Evolutionary conservation across 2,329 filamentous ascomycete genomes (phyloP).

Genomic region (Diplodia seriata): DNA sequence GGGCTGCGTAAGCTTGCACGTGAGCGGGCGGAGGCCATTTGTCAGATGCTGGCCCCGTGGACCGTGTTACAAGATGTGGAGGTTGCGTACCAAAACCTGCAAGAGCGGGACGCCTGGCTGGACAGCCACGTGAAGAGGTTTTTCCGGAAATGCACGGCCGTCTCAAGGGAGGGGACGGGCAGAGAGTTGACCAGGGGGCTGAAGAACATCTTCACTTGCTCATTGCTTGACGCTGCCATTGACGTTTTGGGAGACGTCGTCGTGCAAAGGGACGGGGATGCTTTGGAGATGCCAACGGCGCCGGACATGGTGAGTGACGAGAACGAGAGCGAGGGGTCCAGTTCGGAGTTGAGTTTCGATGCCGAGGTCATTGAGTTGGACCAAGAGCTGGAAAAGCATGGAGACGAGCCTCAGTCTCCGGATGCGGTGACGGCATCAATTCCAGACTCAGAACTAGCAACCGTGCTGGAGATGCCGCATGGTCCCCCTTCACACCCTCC

Average conservation of each 20-base stretch:
- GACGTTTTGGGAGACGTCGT: neutral
- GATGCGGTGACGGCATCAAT: neutral
- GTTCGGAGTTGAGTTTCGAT: neutral
- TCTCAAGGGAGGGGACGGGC: neutral
- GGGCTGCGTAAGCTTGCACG: constrained; percentile 35
- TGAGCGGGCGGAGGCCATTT: constrained; percentile 31
- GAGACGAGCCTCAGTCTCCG: neutral
- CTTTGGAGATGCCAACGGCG: constrained; percentile 3
- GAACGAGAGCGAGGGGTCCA: neutral
- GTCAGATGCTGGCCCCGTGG: constrained; percentile 3
- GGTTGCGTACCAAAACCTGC: neutral
- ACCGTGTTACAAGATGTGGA: neutral
- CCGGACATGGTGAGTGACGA: neutral
- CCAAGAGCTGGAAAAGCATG: neutral
- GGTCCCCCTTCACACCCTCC: neutral
- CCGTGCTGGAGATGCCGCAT: neutral
- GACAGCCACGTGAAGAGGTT: neutral
- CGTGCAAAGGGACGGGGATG: neutral
- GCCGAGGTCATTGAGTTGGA: neutral
- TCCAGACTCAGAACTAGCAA: neutral
- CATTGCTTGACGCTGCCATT: neutral
- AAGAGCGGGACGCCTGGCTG: constrained; percentile 3
- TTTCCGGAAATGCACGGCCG: neutral
- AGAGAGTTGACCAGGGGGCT: neutral
- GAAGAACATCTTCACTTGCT: neutral